Evolutionary conservation across 1,139 yeast species (phyloP).

Genomic region (Arxiozyma bovina): DNA sequence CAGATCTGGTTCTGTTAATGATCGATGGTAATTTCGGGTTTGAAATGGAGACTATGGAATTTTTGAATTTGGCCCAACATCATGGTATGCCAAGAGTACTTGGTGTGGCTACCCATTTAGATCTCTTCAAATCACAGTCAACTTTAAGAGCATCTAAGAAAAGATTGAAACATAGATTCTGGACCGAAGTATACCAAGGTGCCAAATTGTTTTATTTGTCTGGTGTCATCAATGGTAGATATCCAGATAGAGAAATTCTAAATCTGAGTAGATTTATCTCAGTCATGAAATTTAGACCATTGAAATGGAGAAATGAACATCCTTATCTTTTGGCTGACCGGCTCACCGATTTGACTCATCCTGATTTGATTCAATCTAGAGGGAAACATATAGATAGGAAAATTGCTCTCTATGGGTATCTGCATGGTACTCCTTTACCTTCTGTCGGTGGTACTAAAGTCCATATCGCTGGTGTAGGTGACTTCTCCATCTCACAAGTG

Average conservation of each 20-base stretch:
- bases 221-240: conserved; percentile 94
- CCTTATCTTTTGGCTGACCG: conserved; percentile 89
- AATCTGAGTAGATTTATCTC: conserved; percentile 88
- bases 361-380: conserved; percentile 57
- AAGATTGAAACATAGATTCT: conserved; percentile 83
- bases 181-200: conserved; percentile 99
- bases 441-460: conserved; percentile 58
- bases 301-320: conserved; percentile 98
- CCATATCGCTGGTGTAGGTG: conserved; percentile 96
- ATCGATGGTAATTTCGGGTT: conserved; percentile 97
- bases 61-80: conserved; percentile 88
- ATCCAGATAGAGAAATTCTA: conserved; percentile 92
- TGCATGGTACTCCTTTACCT: conserved; percentile 88
- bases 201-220: conserved; percentile 91
- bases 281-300: conserved; percentile 95
- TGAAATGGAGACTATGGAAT: conserved; percentile 99
- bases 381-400: conserved; percentile 81
- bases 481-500: conserved; percentile 60
- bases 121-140: conserved; percentile 80
- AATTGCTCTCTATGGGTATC: conserved; percentile 85
- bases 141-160: conserved; percentile 89
- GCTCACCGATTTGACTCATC: conserved; percentile 92
- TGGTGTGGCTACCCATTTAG: conserved; percentile 94
- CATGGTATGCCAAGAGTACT: conserved; percentile 98
- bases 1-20: conserved; percentile 80